Conservation (phyloP, 2,329 filamentous ascomycete genomes). For the Eutypa lata region DNA sequence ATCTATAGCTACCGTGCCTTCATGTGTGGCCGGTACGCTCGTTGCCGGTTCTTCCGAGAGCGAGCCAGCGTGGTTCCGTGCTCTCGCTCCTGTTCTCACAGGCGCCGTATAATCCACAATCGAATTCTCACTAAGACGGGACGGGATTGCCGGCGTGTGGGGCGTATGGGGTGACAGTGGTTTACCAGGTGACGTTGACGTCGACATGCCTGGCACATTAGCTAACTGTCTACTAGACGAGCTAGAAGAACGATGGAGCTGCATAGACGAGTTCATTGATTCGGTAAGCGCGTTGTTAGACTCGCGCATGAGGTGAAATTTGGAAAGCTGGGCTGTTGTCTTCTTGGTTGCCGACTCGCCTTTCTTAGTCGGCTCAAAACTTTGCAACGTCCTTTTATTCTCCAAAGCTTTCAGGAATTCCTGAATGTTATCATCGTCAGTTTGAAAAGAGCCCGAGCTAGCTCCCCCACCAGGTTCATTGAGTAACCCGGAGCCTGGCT, state of each 20-base stretch:
- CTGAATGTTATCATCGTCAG: constrained; percentile 89
- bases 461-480: constrained; percentile 66
- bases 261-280: constrained; percentile 85
- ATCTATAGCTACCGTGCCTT: constrained; percentile 65
- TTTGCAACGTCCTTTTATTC: constrained; percentile 79
- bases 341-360: constrained; percentile 69
- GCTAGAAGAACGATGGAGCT: constrained; percentile 78
- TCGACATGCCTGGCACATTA: constrained; percentile 68
- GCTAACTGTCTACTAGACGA: constrained; percentile 62
- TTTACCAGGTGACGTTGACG: constrained; percentile 85
- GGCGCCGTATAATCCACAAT: constrained; percentile 63
- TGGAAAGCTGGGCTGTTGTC: constrained; percentile 75
- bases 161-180: constrained; percentile 86
- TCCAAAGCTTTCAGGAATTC: constrained; percentile 90
- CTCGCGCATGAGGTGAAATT: constrained; percentile 85
- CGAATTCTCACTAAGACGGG: constrained; percentile 86
- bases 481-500: constrained; percentile 76
- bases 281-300: constrained; percentile 87
- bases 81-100: constrained; percentile 22
- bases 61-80: constrained; percentile 22
- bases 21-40: constrained; percentile 38
- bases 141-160: constrained; percentile 90
- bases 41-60: constrained; percentile 32
- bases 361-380: constrained; percentile 67
- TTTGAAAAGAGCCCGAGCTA: constrained; percentile 63